Evolutionary conservation across 768 basidiomycete genomes (phyloP), one percentile per base, ranked within the genome.

Genomic region (Punctularia strigosozonata): DNA sequence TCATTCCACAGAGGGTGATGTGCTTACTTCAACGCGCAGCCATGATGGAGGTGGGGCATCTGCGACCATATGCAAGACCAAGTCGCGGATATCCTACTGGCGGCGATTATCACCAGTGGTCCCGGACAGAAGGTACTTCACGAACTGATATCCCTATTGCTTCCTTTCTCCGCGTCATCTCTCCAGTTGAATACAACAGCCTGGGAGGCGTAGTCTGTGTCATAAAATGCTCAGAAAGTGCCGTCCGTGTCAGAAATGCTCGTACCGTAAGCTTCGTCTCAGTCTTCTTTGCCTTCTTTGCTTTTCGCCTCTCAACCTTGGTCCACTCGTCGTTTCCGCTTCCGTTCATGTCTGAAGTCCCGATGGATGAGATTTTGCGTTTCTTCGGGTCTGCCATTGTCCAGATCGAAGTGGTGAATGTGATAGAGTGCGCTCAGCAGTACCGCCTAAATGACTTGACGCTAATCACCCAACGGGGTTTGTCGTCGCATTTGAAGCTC

Each of bases 1-100:
- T n/a, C n/a, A 35, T 21, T 17, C 4, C 12, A 28, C 4, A 34
- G 15, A 4, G 17, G 18, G 10, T 8, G 12, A 21, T 8, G 24
- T 2, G 53, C 73, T 37, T 35, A 88, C 91, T 57, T 90, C 82
- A 30, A 92, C 70, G 37, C 74, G 70, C 15, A 97, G 70, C 91
- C 91, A 97, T 39, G 77, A 77, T 1, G 83, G 81, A 1, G 84
- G 79, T n/a, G 82, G 78, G 14, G 75, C 78, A 50, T 92, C 88
- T 1, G 83, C 82, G 19, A 80, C 59, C 33, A 94, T 63, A 47
- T 95, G 85, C 3, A 97, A 61, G 7, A 82, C 69, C 15, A 97
- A 66, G 50, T 97, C 91, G 25, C 94, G 73, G 17, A 97, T 65
- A 51, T 95, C 90, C 91, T 95, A 52, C 21, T 26, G 4, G 23